Evolutionary conservation across 208 protist genomes (phyloP).

Genomic region (Leishmania major): DNA sequence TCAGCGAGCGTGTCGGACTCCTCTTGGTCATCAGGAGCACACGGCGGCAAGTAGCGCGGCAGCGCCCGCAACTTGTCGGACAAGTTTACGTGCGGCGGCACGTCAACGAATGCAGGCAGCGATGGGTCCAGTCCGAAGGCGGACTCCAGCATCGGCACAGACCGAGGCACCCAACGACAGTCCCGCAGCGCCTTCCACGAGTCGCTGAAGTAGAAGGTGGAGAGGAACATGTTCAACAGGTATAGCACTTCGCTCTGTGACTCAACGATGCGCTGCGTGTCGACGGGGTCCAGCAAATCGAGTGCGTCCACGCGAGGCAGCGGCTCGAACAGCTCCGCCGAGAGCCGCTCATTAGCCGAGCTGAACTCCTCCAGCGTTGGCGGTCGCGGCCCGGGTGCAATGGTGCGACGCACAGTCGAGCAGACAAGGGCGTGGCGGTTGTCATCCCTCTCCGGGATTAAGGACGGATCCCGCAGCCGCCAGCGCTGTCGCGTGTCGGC

Average conservation of each 20-base stretch:
- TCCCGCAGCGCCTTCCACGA: slow-evolving; percentile 59
- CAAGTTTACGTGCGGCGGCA: slow-evolving; percentile 33
- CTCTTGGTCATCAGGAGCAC: background rate
- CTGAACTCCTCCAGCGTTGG: slow-evolving; percentile 18
- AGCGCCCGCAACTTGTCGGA: slow-evolving; percentile 32
- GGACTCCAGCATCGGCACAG: slow-evolving; percentile 58
- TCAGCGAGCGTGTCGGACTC: background rate
- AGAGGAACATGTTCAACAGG: slow-evolving; percentile 78
- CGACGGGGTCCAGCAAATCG: slow-evolving; percentile 9
- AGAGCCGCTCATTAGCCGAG: slow-evolving; percentile 12
- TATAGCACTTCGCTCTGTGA: slow-evolving; percentile 87
- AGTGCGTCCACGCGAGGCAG: slow-evolving; percentile 20
- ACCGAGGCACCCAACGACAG: slow-evolving; percentile 55
- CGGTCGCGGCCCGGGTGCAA: slow-evolving; percentile 5
- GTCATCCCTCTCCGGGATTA: slow-evolving; percentile 62
- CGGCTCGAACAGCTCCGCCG: slow-evolving; percentile 21
- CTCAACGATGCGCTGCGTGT: slow-evolving; percentile 51
- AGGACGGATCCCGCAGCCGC: slow-evolving; percentile 59
- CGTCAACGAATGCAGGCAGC: slow-evolving; percentile 33
- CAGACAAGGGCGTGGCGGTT: slow-evolving; percentile 40
- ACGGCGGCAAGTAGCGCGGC: slow-evolving; percentile 40
- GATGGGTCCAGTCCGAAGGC: slow-evolving; percentile 53
- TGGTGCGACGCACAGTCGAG: slow-evolving; percentile 19
- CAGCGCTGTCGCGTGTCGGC: slow-evolving; percentile 69
- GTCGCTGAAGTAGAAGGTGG: slow-evolving; percentile 79